Evolutionary conservation across 2,329 filamentous ascomycete genomes (phyloP), one percentile per base, ranked within the genome.

Genomic region (Trichoderma simmonsii): DNA sequence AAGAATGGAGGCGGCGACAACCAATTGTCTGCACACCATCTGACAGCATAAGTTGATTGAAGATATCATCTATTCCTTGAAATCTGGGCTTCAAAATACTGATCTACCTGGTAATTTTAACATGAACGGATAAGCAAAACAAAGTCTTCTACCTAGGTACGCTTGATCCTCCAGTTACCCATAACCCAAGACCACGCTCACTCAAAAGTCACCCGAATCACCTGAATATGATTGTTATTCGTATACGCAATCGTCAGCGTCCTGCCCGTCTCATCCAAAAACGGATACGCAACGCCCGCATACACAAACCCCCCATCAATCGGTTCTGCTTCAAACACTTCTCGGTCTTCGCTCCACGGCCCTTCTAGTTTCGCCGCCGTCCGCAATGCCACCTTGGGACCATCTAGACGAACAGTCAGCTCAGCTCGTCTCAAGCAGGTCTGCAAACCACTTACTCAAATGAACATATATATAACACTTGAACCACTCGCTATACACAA

Each of bases 201-300:
- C 69, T 71, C 72, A 68, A 82, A 82, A 0, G 76, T 73, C 8
- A 77, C 79, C 62, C 76, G 80, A 56, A 83, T 77, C 1, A 83
- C 76, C 66, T 83, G 78, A 8, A 81, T 82, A 51, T 79, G 77
- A 64, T 82, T 82, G 32, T 82, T 80, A 70, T 83, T 84, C 1
- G 81, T 84, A 43, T 78, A 84, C 0, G 80, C 82, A 60, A 83
- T 77, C 0, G 79, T 81, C 70, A 83, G 57, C 0, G 80, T 83
- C 73, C 75, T 75, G 0, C 82, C 81, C 0, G 78, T 78, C 6
- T 75, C 73, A 54, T 84, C 81, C 3, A 83, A 72, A 57, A 83
- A 81, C 0, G 82, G 82, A 51, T 83, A 82, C 2, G 57, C 81
- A 74, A 82, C 18, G 1, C 81, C 82, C 2, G 81, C 82, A 59